phyloP scores from a whole-genome alignment of 768 basidiomycete genomes.

The Panellus pusillus region DNA sequence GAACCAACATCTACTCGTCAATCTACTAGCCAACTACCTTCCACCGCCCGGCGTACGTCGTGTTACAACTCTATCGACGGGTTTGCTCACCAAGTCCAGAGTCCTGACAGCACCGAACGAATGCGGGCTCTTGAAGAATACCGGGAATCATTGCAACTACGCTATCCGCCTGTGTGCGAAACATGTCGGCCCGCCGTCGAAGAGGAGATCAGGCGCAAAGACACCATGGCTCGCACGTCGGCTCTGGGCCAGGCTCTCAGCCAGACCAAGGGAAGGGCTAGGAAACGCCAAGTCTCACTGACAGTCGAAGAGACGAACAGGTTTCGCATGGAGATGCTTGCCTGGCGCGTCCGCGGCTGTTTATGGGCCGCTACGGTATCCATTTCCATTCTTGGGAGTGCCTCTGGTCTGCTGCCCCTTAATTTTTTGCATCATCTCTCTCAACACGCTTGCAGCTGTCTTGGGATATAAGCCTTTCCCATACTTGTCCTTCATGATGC shows the following conservation, averaged over 20 bases:
- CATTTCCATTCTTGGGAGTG: constrained; percentile 41
- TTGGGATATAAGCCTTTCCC: constrained; percentile 32
- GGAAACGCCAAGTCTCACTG: constrained; percentile 47
- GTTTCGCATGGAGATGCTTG: constrained; percentile 48
- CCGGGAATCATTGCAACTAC: constrained; percentile 66
- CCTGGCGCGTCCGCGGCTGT: constrained; percentile 70
- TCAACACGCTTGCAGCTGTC: constrained; percentile 29
- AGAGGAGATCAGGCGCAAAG: constrained; percentile 73
- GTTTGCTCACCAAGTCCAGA: constrained; percentile 41
- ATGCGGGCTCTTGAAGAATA: constrained; percentile 70
- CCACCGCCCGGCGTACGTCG: constrained; percentile 70
- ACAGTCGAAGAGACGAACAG: constrained; percentile 42
- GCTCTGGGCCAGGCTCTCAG: constrained; percentile 74
- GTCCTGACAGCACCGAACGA: constrained; percentile 67
- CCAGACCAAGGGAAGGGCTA: constrained; percentile 64
- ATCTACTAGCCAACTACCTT: constrained; percentile 87
- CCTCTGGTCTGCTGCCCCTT: constrained; percentile 42
- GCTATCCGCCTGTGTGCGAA: constrained; percentile 87
- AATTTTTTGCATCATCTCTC: background rate
- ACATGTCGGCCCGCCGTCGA: constrained; percentile 78
- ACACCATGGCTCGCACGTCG: constrained; percentile 77
- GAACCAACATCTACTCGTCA: constrained; percentile 87
- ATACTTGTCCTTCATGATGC: constrained; percentile 30
- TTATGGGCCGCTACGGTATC: constrained; percentile 60
- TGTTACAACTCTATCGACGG: background rate